Base-by-base conservation (phyloP, 768 basidiomycete genomes). In the Lactarius sanguifluus region DNA sequence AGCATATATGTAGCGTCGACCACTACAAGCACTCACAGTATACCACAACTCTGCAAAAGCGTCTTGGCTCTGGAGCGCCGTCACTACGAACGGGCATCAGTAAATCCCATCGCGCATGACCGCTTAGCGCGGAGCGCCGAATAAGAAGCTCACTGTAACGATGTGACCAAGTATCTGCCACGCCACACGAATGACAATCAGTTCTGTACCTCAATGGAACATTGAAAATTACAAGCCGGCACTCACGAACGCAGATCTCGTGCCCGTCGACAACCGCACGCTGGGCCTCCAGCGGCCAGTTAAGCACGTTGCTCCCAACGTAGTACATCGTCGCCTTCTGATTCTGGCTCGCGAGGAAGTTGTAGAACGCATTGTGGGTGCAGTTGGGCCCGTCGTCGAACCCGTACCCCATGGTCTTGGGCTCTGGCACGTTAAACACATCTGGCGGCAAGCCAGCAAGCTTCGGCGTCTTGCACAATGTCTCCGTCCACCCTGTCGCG, bases 1-100 rank as follows among this genome's bases (percentile, higher is more conserved):
- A 61, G 23, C 25, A 56, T 7, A 36, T 4, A 36, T 2, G 13
- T 70, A 25, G 28, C 20, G 5, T 36, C 16, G 40, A 30, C 34
- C 10, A 25, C n/a, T 20, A 34, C 23, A 5, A 61, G 3, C 12
- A 75, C 84, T 41, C 69, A 83, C 85, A 0, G 68, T 86, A 76
- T 91, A 94, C 66, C 87, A 91, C 20, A 94, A 79, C 75, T 93
- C 91, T 4, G 90, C 90, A 64, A 92, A 90, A 5, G 85, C 88
- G 67, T 88, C 77, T 69, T 84, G 78, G 72, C 86, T 92, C 10
- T 81, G 75, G 50, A 88, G 78, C 2, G 84, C 72, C 0, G 88
- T 88, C 84, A 82, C 85, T 86, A 62, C 1, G 38, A 16, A 55
- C 8, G 16, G 9, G 36, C 8, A 52, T 43, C 34, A 55, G 64